Percentiles rank a stretch among this genome's conserved stretches.
These are phyloP conservation scores for Pseudogymnoascus sp. DNA, from an alignment of 2,329 filamentous ascomycete genomes.

Conservation along the genomic window DNA sequence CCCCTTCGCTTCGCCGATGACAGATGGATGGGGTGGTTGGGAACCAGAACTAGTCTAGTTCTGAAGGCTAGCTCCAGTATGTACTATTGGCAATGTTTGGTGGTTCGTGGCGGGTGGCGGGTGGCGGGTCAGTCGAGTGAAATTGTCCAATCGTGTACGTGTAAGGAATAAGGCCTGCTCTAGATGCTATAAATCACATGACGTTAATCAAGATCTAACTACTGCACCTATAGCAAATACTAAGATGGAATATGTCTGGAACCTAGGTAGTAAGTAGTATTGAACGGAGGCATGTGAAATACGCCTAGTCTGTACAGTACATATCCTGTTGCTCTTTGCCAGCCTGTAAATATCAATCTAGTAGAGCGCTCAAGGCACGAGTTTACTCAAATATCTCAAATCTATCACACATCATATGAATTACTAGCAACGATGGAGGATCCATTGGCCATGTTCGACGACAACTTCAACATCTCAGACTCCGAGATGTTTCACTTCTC, in stretches of 20 bases:
- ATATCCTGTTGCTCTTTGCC: neutral
- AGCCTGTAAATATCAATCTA: neutral
- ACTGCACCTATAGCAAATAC: neutral
- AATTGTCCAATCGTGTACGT: neutral
- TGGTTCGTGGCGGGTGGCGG: no score
- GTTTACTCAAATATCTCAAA: neutral
- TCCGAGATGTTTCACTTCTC: neutral
- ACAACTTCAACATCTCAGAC: neutral
- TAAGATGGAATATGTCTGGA: neutral
- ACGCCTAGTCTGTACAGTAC: neutral
- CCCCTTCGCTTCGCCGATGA: no score
- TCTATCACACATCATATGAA: neutral
- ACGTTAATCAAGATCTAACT: neutral
- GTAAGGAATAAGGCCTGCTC: neutral
- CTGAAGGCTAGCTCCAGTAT: no score
- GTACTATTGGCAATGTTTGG: no score
- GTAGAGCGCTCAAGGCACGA: neutral
- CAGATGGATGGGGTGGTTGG: no score
- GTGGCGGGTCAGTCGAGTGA: no score
- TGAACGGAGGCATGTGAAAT: neutral
- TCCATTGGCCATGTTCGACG: neutral
- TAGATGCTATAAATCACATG: neutral
- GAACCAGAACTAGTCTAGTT: no score
- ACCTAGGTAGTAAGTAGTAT: neutral
- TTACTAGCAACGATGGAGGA: neutral